Evolutionary conservation across 129 eudicot genomes (phyloP).

Genomic region (Pulicaria dysenterica): DNA sequence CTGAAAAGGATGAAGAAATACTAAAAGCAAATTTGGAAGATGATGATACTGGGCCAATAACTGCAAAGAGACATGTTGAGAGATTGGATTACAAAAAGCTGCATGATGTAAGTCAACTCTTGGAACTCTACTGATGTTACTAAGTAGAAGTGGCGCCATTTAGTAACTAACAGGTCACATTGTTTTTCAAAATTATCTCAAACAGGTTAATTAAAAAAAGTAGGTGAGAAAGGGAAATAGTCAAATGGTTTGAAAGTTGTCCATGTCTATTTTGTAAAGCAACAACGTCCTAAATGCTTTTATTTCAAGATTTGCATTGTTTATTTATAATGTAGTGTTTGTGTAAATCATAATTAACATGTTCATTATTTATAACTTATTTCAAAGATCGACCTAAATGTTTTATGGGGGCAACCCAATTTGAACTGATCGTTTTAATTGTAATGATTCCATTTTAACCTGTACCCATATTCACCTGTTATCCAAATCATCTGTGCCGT

Average conservation of each 20-base stretch:
- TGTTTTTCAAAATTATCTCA: background rate
- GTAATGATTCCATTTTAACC: background rate
- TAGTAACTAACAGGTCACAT: background rate
- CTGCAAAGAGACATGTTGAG: conserved; percentile 59
- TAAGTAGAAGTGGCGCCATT: background rate
- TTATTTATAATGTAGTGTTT: background rate
- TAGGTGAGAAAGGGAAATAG: background rate
- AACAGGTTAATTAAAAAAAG: background rate
- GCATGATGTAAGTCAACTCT: conserved; percentile 66
- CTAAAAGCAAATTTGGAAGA: conserved; percentile 30
- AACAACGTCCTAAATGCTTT: background rate
- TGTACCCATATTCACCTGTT: background rate
- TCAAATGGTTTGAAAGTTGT: background rate
- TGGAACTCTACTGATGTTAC: background rate
- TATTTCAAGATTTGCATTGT: background rate
- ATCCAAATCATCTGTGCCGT: background rate
- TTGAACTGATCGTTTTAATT: background rate
- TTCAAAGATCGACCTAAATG: background rate
- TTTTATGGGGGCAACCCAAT: background rate
- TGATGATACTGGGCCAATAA: conserved; percentile 41
- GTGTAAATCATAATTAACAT: background rate
- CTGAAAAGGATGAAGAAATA: conserved; percentile 24
- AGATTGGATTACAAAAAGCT: conserved; percentile 88
- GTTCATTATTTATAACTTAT: background rate
- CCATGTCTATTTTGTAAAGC: background rate